Percentiles rank a stretch among this genome's conserved stretches.
phyloP scores from a whole-genome alignment of 2,329 filamentous ascomycete species.

The Plectosphaerella cucumerina region DNA sequence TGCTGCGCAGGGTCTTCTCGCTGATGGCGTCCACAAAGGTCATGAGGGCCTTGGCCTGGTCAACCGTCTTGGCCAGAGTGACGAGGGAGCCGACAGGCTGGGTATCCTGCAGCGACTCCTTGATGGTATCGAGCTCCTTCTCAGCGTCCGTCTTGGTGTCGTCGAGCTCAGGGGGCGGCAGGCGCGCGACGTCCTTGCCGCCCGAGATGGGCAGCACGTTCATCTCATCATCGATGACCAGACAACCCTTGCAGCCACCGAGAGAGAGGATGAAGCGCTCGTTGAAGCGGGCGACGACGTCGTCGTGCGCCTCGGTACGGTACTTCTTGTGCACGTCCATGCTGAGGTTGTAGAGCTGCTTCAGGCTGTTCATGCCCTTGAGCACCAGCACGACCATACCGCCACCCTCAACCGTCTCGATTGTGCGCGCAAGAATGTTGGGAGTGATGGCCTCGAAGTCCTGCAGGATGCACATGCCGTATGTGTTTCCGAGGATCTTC shows the following conservation, averaged over 20 bases:
- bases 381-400: conserved; percentile 85
- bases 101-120: conserved; percentile 79
- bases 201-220: conserved; percentile 97
- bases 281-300: conserved; percentile 95
- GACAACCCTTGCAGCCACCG: conserved; percentile 88
- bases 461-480: conserved; percentile 96
- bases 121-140: conserved; percentile 78
- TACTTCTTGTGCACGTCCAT: conserved; percentile 99
- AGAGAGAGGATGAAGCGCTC: conserved; percentile 94
- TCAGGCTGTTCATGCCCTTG: conserved; percentile 95
- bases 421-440: conserved; percentile 89
- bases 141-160: conserved; percentile 67
- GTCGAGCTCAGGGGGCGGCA: conserved; percentile 73
- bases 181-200: conserved; percentile 79
- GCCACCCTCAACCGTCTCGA: conserved; percentile 96
- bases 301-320: conserved; percentile 90
- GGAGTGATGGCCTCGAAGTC: conserved; percentile 97
- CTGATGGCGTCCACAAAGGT: conserved; percentile 96
- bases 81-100: conserved; percentile 83
- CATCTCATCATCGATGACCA: conserved; percentile 95
- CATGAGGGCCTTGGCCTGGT: conserved; percentile 94
- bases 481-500: conserved; percentile 96
- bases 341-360: conserved; percentile 91
- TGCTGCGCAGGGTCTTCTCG: conserved; percentile 92
- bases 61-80: conserved; percentile 81